A percentile compares a stretch with the other conserved stretches of the same genome.
Evolutionary conservation across 306 rosid species (phyloP).

Genomic region (Arachis stenosperma): DNA sequence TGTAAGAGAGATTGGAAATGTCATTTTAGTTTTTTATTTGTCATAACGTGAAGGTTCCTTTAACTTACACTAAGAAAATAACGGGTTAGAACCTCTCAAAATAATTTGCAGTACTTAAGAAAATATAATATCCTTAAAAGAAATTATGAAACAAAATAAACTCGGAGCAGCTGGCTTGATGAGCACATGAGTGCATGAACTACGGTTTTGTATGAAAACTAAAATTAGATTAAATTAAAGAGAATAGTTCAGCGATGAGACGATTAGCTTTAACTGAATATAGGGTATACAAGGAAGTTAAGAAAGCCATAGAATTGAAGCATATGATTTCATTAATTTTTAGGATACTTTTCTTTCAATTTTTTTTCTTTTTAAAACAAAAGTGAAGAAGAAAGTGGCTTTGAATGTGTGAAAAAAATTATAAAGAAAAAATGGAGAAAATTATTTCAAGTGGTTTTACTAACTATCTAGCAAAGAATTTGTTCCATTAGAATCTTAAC

Average conservation of each 20-base stretch:
- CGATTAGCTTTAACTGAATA: background rate
- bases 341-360: background rate
- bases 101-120: background rate
- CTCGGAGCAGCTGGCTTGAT: conserved; percentile 16
- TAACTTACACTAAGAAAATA: background rate
- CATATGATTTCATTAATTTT: conserved; percentile 61
- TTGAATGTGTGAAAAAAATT: no score
- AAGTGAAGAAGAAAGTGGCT: conserved; percentile 38
- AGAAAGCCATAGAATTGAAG: conserved; percentile 46
- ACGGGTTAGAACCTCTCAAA: background rate
- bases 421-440: conserved; percentile 47
- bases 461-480: conserved; percentile 47
- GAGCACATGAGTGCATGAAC: background rate
- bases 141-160: background rate
- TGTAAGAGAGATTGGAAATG: conserved; percentile 2
- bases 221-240: background rate
- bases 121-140: background rate
- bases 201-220: no score
- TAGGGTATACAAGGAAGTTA: conserved; percentile 26
- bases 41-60: conserved; percentile 1
- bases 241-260: conserved; percentile 28
- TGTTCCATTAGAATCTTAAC: conserved; percentile 59
- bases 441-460: conserved; percentile 47
- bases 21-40: conserved; percentile 12
- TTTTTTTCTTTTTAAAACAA: background rate